A percentile compares a stretch with the other conserved stretches of the same genome.
phyloP scores from a whole-genome alignment of 371 early-diverging fungal species.

The Mucor sp. region DNA sequence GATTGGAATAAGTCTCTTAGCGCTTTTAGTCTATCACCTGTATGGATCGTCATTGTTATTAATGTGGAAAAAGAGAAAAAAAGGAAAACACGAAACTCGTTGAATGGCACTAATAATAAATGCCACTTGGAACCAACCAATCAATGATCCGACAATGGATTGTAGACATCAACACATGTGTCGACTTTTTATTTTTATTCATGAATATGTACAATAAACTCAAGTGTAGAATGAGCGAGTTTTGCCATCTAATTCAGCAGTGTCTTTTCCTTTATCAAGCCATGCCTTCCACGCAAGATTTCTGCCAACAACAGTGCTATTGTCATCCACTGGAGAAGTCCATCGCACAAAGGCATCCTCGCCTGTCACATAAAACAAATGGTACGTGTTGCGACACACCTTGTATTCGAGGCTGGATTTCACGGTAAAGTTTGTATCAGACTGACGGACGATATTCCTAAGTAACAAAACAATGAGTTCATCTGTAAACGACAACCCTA shows the following conservation, averaged over 20 bases:
- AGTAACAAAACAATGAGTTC: too few relatives aligned
- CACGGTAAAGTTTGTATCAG: neutral
- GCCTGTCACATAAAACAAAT: constrained; percentile 35
- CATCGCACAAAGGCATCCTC: constrained; percentile 29
- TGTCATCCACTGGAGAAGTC: neutral
- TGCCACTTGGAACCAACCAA: neutral
- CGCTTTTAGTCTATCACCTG: constrained; percentile 25
- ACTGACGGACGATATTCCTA: neutral
- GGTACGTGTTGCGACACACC: constrained; percentile 69
- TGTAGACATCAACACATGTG: too few relatives aligned
- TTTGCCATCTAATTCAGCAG: neutral
- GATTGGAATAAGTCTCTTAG: constrained; percentile 16
- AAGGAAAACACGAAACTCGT: constrained; percentile 7
- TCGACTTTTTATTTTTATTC: too few relatives aligned
- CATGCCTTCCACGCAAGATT: constrained; percentile 12
- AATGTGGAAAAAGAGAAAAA: constrained; percentile 3
- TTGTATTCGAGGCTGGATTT: constrained; percentile 75
- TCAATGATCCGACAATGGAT: neutral
- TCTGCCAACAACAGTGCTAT: neutral
- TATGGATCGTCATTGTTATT: constrained; percentile 20
- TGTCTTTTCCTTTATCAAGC: constrained; percentile 12
- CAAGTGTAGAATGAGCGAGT: constrained; percentile 3
- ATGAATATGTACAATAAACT: constrained; percentile 7
- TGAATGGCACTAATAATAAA: neutral
- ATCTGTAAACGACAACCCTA: too few relatives aligned